These are phyloP conservation scores for Pinus tabuliformis DNA, from an alignment of 75 land plant species.

Conservation along the genomic window DNA sequence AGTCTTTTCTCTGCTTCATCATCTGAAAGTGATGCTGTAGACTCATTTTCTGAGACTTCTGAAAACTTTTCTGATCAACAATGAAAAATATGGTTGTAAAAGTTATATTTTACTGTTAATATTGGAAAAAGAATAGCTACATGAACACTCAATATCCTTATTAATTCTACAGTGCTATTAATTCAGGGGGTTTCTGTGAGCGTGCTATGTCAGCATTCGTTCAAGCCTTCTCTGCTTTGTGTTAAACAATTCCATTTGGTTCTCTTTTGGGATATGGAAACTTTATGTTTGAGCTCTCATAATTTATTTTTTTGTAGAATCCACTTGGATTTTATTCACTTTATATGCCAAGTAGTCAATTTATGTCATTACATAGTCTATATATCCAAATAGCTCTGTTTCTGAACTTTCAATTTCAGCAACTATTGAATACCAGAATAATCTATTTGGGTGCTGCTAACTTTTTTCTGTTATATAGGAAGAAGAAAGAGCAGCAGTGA, in stretches of 20 bases:
- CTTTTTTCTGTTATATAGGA: neutral
- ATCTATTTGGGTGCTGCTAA: neutral
- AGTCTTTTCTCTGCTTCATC: neutral
- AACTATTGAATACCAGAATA: neutral
- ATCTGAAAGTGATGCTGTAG: neutral
- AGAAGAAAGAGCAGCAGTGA: conserved; percentile 24
- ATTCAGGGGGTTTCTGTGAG: neutral
- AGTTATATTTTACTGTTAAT: neutral
- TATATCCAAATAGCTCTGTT: neutral
- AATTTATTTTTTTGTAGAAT: neutral
- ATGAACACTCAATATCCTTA: neutral
- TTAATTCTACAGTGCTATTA: neutral
- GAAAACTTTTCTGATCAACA: neutral
- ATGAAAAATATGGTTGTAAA: neutral
- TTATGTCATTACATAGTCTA: neutral
- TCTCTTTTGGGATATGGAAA: neutral
- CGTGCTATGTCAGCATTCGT: neutral
- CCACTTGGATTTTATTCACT: neutral
- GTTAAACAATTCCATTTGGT: neutral
- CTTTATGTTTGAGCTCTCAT: neutral
- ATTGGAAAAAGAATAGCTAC: neutral
- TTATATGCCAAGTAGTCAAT: neutral
- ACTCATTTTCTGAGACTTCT: neutral
- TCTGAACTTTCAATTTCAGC: neutral
- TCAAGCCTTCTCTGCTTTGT: neutral